Base-by-base conservation (phyloP, 257 asterid species). In the Penstemon eatonii region DNA sequence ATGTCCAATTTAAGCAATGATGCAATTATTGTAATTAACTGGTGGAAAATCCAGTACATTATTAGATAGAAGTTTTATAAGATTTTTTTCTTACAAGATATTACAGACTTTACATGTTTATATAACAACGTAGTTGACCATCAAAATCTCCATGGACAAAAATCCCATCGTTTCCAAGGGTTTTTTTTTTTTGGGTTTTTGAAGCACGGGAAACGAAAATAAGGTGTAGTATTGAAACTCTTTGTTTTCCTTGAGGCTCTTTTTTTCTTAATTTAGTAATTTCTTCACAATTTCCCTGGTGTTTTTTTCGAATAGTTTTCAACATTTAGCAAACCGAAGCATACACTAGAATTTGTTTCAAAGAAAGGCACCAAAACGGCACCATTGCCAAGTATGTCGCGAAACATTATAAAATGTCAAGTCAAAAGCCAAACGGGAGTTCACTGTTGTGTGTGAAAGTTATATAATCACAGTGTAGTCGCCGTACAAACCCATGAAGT, bases 401-500 rank as follows among this genome's bases (percentile, higher is more conserved):
- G 60, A 49, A 18, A 25, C 33, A 66, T 60, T 54, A 19, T 18
- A 54, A 5, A 19, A 41, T 15, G 52, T 40, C 38, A 7, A 40
- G 65, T 59, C 19, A 46, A 46, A 12, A 46, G 51, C 51, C 51
- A 46, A 46, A 46, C 2, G 51, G 51, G 51, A 46, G n/a, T 25
- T 1, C 33, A 25, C 33, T 25, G 33, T 25, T 25, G 33, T 25
- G 33, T 25, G 33, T 1, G 33, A 25, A 46, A 46, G 51, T 46
- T 7, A 46, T 3, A 46, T 7, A 7, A 39, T 55, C 40, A 9
- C 13, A 38, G 12, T 43, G 11, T 46, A 51, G 37, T 37, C 40
- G 25, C 60, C 45, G 25, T 38, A 49, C 41, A 39, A 44, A 56
- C 56, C 67, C 67, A 68, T 33, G 50, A 42, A 54, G 63, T 40